Conservation (phyloP, 1,284 basidiomycete genomes). For the Cutaneotrichosporon cyanovorans region DNA sequence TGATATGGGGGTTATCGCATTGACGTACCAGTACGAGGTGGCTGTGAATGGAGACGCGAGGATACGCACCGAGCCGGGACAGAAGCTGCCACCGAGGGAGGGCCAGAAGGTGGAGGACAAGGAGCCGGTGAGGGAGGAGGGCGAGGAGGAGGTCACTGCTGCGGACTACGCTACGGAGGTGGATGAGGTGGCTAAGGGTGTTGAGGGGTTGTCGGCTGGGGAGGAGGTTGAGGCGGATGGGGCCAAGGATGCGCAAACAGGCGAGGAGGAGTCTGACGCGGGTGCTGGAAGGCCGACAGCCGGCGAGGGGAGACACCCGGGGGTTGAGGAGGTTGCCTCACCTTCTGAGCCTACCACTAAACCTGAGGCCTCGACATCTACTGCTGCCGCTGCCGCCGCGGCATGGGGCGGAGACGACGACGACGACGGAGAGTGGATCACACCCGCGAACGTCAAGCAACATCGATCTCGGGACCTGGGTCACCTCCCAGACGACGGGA, state of each 20-base stretch:
- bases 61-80: constrained; percentile 50
- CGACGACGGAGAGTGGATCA: constrained; percentile 95
- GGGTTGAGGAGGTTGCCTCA: constrained; percentile 1
- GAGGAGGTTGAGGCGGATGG: constrained; percentile 14
- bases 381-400: constrained; percentile 21
- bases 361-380: neutral
- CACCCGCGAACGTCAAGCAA: constrained; percentile 72
- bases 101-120: constrained; percentile 15
- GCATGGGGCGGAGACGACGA: constrained; percentile 46
- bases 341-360: neutral
- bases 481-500: constrained; percentile 53
- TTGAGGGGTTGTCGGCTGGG: constrained; percentile 5
- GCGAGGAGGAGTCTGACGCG: constrained; percentile 42
- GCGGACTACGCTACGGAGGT: constrained; percentile 7
- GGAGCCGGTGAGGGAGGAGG: constrained; percentile 45
- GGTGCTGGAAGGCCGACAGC: constrained; percentile 14
- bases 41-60: constrained; percentile 50
- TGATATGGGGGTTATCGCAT: constrained; percentile 84
- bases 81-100: constrained; percentile 17
- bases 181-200: constrained; percentile 7
- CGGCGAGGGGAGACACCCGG: constrained; percentile 5
- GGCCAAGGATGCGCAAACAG: constrained; percentile 47
- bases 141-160: constrained; percentile 42
- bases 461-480: constrained; percentile 87
- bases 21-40: constrained; percentile 72